phyloP scores from a whole-genome alignment of 495 filamentous ascomycete species.

The Penicillium cosmopolitanum region DNA sequence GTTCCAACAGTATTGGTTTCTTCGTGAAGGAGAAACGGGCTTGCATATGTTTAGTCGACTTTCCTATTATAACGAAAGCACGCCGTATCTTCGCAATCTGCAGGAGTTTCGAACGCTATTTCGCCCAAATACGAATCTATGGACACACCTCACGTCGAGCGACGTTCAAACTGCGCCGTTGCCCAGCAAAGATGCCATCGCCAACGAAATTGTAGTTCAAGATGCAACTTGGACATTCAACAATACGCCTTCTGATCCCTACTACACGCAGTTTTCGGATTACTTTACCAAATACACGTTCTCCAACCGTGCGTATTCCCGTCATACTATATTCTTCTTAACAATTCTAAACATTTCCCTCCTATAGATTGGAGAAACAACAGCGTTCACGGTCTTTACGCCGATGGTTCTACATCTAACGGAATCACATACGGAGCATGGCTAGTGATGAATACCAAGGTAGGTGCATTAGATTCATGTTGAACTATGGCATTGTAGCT shows the following conservation, averaged over 20 bases:
- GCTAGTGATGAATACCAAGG: conserved; percentile 61
- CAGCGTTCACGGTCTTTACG: conserved; percentile 56
- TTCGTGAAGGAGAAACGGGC: conserved; percentile 58
- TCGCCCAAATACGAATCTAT: conserved; percentile 55
- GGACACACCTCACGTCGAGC: conserved; percentile 58
- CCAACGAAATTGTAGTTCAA: conserved; percentile 51
- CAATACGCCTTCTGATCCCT: conserved; percentile 52
- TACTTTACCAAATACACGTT: conserved; percentile 67
- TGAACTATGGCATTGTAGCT: too few species aligned
- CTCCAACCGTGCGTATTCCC: conserved; percentile 32
- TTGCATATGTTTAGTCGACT: conserved; percentile 58
- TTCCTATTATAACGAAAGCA: conserved; percentile 55
- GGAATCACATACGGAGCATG: conserved; percentile 57
- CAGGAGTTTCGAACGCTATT: conserved; percentile 61
- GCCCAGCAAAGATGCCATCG: conserved; percentile 48
- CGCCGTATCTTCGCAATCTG: conserved; percentile 55
- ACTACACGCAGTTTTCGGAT: conserved; percentile 53
- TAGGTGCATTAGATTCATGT: conserved; percentile 4
- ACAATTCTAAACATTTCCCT: not conserved
- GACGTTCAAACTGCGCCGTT: conserved; percentile 55
- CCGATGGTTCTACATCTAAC: conserved; percentile 52
- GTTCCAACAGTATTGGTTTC: conserved; percentile 62
- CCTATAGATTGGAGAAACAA: conserved; percentile 52
- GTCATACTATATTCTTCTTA: not conserved
- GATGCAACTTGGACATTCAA: conserved; percentile 61